Conservation (phyloP, 2,329 filamentous ascomycete genomes). For the Trichoderma oligosporum region DNA sequence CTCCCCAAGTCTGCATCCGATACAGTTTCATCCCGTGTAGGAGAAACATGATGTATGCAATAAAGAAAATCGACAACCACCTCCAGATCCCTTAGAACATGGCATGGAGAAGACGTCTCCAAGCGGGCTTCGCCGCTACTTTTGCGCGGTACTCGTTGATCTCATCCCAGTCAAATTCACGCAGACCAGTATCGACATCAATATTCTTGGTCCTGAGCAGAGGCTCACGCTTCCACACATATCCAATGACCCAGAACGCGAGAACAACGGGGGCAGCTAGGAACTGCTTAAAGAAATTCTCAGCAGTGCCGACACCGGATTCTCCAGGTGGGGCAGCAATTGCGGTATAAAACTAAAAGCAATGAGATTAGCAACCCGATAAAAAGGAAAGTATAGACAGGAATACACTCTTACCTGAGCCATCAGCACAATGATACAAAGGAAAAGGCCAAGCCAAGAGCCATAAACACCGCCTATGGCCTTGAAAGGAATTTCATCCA, state of each 20-base stretch:
- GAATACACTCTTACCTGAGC: constrained; percentile 45
- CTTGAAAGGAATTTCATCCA: constrained; percentile 39
- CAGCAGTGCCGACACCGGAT: constrained; percentile 37
- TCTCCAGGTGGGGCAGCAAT: constrained; percentile 37
- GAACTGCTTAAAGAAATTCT: constrained; percentile 54
- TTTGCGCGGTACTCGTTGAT: constrained; percentile 53
- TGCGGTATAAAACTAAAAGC: constrained; percentile 47
- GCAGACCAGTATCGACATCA: constrained; percentile 63
- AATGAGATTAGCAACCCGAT: constrained; percentile 16
- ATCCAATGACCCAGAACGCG: constrained; percentile 55
- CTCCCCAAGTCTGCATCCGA: background rate
- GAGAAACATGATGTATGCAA: background rate
- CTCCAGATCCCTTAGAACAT: constrained; percentile 33
- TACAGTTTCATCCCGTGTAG: constrained; percentile 2
- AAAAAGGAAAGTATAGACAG: background rate
- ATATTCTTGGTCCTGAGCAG: constrained; percentile 59
- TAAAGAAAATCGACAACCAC: background rate
- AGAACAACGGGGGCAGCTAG: constrained; percentile 54
- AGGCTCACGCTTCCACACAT: constrained; percentile 61
- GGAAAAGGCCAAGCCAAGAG: constrained; percentile 57
- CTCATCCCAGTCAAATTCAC: constrained; percentile 62
- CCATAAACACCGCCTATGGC: constrained; percentile 52
- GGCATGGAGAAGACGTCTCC: constrained; percentile 41
- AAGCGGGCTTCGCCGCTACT: constrained; percentile 50
- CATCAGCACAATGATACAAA: constrained; percentile 53